phyloP scores from a whole-genome alignment of 192 early-diverging fungal genomes.

The Coemansia umbellata region DNA sequence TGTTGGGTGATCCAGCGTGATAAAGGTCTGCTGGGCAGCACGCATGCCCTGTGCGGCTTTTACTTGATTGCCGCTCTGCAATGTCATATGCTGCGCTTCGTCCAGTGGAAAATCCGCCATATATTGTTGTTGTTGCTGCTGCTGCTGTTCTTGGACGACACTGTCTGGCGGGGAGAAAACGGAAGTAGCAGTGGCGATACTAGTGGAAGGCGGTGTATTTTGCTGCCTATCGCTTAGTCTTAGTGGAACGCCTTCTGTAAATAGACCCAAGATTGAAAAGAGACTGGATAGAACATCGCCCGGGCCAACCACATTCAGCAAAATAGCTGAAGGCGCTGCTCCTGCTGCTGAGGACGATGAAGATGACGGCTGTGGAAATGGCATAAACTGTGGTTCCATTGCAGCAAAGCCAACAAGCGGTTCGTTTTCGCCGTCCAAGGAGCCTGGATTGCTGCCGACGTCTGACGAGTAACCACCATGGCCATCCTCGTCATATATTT shows the following conservation, averaged over 20 bases:
- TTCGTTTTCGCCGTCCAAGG: slow-evolving; percentile 42
- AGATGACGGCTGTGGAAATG: not conserved
- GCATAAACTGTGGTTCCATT: no score
- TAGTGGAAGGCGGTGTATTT: not conserved
- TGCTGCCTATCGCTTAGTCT: slow-evolving; percentile 11
- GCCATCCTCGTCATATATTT: not conserved
- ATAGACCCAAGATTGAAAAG: slow-evolving; percentile 87
- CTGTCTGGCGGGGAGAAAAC: not conserved
- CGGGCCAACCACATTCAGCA: slow-evolving; percentile 81
- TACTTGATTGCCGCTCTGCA: not conserved
- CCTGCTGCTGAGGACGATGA: not conserved
- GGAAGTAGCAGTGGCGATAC: not conserved
- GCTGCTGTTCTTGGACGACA: slow-evolving; percentile 13
- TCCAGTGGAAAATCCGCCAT: not conserved
- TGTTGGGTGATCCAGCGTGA: not conserved
- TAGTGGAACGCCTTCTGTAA: slow-evolving; percentile 72
- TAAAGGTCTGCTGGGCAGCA: slow-evolving; percentile 3
- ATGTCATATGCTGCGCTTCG: not conserved
- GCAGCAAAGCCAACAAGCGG: no score
- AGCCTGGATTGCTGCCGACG: slow-evolving; percentile 1
- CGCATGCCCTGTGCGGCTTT: not conserved
- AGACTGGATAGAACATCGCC: slow-evolving; percentile 90
- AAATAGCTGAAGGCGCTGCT: slow-evolving; percentile 43
- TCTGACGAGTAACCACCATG: slow-evolving; percentile 31
- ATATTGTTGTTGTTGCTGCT: not conserved